phyloP scores from a whole-genome alignment of 495 filamentous ascomycete genomes.

The Xylaria grammica region DNA sequence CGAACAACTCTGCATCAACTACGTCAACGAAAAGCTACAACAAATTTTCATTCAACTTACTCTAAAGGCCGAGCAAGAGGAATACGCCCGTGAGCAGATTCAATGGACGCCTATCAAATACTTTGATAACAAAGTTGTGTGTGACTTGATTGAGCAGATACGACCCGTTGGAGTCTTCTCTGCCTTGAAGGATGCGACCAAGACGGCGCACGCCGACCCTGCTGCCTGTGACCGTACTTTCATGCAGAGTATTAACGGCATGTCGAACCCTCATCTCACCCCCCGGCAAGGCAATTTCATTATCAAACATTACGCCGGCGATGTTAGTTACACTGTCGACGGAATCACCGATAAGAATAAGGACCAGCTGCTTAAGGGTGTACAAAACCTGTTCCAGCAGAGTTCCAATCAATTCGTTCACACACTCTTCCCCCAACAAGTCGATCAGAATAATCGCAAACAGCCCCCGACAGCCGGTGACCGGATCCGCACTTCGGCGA shows the following conservation, averaged over 20 bases:
- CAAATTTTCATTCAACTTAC: conserved; percentile 99
- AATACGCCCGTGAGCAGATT: conserved; percentile 96
- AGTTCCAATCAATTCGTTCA: conserved; percentile 87
- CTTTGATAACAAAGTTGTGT: conserved; percentile 99
- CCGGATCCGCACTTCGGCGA: conserved; percentile 95
- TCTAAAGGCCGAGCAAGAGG: conserved; percentile 95
- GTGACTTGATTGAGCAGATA: conserved; percentile 93
- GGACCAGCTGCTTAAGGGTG: conserved; percentile 92
- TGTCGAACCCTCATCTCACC: conserved; percentile 90
- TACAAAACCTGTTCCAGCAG: conserved; percentile 83
- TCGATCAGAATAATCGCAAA: conserved; percentile 94
- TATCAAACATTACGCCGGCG: conserved; percentile 98
- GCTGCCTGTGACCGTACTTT: conserved; percentile 94
- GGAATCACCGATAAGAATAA: conserved; percentile 99
- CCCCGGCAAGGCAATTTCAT: conserved; percentile 95
- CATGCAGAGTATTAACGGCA: conserved; percentile 85
- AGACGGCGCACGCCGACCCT: conserved; percentile 94
- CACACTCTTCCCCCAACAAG: conserved; percentile 85
- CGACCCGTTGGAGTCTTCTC: conserved; percentile 94
- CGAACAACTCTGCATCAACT: conserved; percentile 99
- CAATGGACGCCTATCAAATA: conserved; percentile 99
- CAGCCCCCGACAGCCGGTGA: conserved; percentile 94
- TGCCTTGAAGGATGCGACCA: conserved; percentile 95
- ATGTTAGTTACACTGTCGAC: conserved; percentile 92
- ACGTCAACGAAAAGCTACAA: conserved; percentile 99